Percentiles rank a stretch among this genome's conserved stretches.
Conservation (phyloP, 164 flowering plant genomes). For the Berberis vulgaris region DNA sequence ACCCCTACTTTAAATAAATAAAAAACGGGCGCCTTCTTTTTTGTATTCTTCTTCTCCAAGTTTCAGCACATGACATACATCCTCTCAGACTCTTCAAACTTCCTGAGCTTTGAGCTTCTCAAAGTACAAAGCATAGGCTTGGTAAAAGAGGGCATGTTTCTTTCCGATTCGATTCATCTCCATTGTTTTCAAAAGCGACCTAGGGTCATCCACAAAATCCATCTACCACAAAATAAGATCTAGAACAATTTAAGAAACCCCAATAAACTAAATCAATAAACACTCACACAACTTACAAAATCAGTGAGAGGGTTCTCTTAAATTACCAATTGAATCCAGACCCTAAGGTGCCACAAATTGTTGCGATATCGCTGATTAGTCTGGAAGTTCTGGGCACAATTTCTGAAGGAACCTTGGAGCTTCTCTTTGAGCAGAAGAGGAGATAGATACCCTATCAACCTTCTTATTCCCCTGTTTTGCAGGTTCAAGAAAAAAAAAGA, state of each 20-base stretch:
- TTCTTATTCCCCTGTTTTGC: no score
- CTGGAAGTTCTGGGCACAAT: conserved; percentile 60
- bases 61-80: conserved; percentile 27
- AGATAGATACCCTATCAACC: no score
- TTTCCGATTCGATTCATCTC: conserved; percentile 56
- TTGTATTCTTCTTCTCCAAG: no score
- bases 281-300: not conserved
- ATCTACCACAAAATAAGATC: conserved; percentile 30
- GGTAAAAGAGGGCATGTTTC: conserved; percentile 66
- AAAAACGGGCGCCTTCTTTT: no score
- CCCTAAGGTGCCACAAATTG: conserved; percentile 73
- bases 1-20: no score
- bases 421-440: conserved; percentile 16
- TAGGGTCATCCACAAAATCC: conserved; percentile 89
- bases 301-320: not conserved
- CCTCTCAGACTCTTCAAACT: conserved; percentile 75
- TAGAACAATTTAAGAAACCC: not conserved
- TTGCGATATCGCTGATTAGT: conserved; percentile 58
- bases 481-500: no score
- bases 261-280: not conserved
- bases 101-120: conserved; percentile 58
- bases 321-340: conserved; percentile 87
- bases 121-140: conserved; percentile 83
- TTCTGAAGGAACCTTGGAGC: conserved; percentile 90
- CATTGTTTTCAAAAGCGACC: conserved; percentile 49